Evolutionary conservation across 2,329 filamentous ascomycete genomes (phyloP).

Genomic region (Diaporthe capsici): DNA sequence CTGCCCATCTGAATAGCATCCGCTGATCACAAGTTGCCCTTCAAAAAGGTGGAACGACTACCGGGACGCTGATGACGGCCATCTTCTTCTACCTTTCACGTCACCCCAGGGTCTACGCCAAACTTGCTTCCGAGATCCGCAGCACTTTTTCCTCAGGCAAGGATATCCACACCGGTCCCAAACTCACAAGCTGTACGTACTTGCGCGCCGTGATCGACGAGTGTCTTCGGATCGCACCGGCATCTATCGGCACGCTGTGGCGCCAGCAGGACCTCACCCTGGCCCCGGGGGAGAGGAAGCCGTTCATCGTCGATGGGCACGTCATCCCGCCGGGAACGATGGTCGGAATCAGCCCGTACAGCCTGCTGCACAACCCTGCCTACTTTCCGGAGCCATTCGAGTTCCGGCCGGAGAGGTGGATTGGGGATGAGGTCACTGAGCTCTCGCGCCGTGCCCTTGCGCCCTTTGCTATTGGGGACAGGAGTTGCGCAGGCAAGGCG

Average conservation of each 20-base stretch:
- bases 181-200: not conserved
- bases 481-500: conserved; percentile 52
- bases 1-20: too few species aligned
- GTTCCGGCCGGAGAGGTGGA: conserved; percentile 37
- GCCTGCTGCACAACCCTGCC: conserved; percentile 34
- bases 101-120: not conserved
- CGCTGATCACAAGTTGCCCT: too few species aligned
- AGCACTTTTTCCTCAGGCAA: conserved; percentile 12
- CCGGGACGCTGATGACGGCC: conserved; percentile 15
- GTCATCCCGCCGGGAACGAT: conserved; percentile 33
- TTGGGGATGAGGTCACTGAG: not conserved
- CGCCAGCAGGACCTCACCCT: conserved; percentile 32
- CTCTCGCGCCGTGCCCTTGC: conserved; percentile 46
- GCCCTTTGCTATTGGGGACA: conserved; percentile 53
- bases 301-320: conserved; percentile 25
- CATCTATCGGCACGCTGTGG: conserved; percentile 18
- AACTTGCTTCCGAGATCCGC: conserved; percentile 14
- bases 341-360: conserved; percentile 36
- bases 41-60: too few species aligned
- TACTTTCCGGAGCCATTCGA: conserved; percentile 54
- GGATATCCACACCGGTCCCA: not conserved
- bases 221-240: conserved; percentile 32
- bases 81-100: conserved; percentile 11
- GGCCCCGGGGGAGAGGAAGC: not conserved
- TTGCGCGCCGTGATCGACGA: conserved; percentile 38